Evolutionary conservation across 2,329 filamentous ascomycete genomes (phyloP).

Genomic region (Corniculantispora saksenae): DNA sequence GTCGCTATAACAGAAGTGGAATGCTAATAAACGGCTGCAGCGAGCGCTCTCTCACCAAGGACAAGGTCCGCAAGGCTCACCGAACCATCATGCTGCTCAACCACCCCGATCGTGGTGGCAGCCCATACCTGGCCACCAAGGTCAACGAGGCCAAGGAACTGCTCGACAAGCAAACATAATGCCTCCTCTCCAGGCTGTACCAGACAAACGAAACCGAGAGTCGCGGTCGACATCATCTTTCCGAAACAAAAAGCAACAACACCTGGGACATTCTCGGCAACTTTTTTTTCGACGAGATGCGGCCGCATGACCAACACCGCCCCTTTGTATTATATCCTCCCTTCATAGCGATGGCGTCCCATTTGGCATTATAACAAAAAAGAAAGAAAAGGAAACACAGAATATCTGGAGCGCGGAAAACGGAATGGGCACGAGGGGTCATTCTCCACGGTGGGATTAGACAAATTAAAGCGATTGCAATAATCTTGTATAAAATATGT

Average conservation of each 20-base stretch:
- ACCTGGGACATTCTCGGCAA: too few relatives aligned
- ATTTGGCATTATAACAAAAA: conserved; percentile 34
- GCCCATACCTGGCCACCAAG: conserved; percentile 94
- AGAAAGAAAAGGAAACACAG: not conserved
- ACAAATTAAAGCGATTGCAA: not conserved
- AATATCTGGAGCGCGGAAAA: not conserved
- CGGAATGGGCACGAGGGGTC: not conserved
- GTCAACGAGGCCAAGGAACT: conserved; percentile 98
- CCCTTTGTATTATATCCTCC: conserved; percentile 37
- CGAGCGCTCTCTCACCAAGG: conserved; percentile 84
- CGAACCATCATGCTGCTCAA: conserved; percentile 95
- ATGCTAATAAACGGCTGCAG: conserved; percentile 46
- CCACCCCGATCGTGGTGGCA: conserved; percentile 95
- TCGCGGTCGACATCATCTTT: not conserved
- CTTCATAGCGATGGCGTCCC: conserved; percentile 49
- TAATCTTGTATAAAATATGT: conserved; percentile 8
- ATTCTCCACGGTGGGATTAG: not conserved
- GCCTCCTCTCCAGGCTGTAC: not conserved
- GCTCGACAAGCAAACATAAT: conserved; percentile 68
- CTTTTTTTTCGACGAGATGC: not conserved
- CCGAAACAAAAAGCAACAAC: not conserved
- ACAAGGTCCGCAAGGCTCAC: conserved; percentile 94
- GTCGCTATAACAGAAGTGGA: not conserved
- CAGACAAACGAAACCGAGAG: not conserved
- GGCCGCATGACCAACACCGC: not conserved